Base-by-base conservation (phyloP, 352 stramenopile species). In the Phytopythium chamaehyphon region DNA sequence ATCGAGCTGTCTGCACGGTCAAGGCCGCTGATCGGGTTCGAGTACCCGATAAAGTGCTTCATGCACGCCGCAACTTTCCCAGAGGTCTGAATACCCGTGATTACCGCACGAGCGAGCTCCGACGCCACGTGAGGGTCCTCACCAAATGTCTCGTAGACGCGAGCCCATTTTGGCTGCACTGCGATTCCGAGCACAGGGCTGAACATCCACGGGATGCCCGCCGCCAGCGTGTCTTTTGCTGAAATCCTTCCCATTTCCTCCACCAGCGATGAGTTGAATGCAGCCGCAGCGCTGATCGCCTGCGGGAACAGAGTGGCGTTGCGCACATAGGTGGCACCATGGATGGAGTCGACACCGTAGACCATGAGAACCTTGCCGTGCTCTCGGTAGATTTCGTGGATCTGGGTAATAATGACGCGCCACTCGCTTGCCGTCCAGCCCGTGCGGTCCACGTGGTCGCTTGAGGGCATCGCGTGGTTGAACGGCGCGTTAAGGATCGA, bases 81-180 rank as follows among this genome's bases (percentile, higher is more conserved):
- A 2, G 69, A 71, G 38, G 62, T 73, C 61, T 97, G 88, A 50
- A 97, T 83, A 19, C 90, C 90, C 35, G 71, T 50, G 38, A 96
- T 88, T 59, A 93, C 76, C 18, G 68, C 57, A 1, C 57, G 53
- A 2, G 72, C 86, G 77, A 97, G 88, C 35, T 70, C 48, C 0
- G 78, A 82, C 3, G 79, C 82, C 7, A 96, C 2, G 23, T 71
- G 45, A n/a, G 87, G 86, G 62, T 97, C 88, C 64, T 98, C 89
- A 22, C 92, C 92, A 64, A 98, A 98, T 3, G 90, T 97, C 63
- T 98, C 91, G 57, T 90, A 97, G n/a, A 95, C 73, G 4, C 92
- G 78, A 22, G 83, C 65, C 90, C 90, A 98, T 49, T 85, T 77
- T 1, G 88, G 85, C 47, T 93, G 68, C 33, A 77, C 58, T 19